A percentile compares a stretch with the other conserved stretches of the same genome.
Evolutionary conservation across 2,329 filamentous ascomycete species (phyloP).

Genomic region (Neonectria faginata): DNA sequence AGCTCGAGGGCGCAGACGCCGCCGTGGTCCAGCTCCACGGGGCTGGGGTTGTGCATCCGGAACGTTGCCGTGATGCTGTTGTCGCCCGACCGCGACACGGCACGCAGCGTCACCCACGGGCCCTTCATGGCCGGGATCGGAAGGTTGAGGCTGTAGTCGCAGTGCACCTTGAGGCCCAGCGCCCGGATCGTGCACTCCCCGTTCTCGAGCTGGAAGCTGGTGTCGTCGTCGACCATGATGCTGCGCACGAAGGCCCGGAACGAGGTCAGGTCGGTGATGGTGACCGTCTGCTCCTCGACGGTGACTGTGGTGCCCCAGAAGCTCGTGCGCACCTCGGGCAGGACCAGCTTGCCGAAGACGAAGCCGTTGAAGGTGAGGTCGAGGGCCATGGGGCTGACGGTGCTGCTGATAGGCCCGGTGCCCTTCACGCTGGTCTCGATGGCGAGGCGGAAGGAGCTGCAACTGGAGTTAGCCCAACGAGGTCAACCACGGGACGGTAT

Average conservation of each 20-base stretch:
- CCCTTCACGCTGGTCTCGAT: conserved; percentile 48
- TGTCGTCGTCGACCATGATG: conserved; percentile 46
- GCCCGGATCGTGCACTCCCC: conserved; percentile 44
- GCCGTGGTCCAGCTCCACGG: conserved; percentile 49
- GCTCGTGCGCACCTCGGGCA: conserved; percentile 47
- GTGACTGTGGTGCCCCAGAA: conserved; percentile 45
- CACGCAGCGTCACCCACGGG: conserved; percentile 39
- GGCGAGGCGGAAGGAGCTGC: conserved; percentile 47
- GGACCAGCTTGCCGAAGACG: conserved; percentile 46
- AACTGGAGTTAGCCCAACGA: neutral
- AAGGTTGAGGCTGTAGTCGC: conserved; percentile 46
- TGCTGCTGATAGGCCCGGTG: conserved; percentile 48
- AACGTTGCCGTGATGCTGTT: conserved; percentile 38
- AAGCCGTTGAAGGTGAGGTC: conserved; percentile 47
- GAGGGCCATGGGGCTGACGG: conserved; percentile 46
- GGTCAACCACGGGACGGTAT: neutral
- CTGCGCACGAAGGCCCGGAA: conserved; percentile 49
- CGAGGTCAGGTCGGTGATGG: conserved; percentile 45
- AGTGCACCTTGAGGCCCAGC: conserved; percentile 40
- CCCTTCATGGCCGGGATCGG: conserved; percentile 45
- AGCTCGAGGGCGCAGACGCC: conserved; percentile 48
- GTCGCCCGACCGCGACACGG: conserved; percentile 32
- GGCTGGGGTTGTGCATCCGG: conserved; percentile 46
- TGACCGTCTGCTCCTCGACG: conserved; percentile 45
- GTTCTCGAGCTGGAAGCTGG: conserved; percentile 47